Percentiles rank a stretch among this genome's conserved stretches.
phyloP scores from a whole-genome alignment of 1,284 basidiomycete genomes.

The Boletellus deceptivus region DNA sequence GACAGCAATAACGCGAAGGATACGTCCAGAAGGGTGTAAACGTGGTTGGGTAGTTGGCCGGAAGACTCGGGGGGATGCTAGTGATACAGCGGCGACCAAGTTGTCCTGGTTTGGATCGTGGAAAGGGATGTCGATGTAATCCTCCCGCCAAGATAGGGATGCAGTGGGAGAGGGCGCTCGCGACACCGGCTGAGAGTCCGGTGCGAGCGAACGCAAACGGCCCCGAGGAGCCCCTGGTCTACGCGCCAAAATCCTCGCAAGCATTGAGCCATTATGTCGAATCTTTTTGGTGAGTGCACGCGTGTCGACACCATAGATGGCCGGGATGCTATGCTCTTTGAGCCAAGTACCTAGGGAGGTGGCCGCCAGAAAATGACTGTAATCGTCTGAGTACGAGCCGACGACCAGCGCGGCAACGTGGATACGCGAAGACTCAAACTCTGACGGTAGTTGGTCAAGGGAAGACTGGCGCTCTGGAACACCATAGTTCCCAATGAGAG shows the following conservation, averaged over 20 bases:
- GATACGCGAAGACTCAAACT: slow-evolving; percentile 95
- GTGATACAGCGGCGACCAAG: slow-evolving; percentile 90
- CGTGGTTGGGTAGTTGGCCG: slow-evolving; percentile 56
- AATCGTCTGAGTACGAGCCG: slow-evolving; percentile 93
- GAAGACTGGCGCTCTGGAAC: slow-evolving; percentile 76
- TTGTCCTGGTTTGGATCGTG: slow-evolving; percentile 89
- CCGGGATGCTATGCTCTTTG: slow-evolving; percentile 93
- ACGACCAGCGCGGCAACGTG: slow-evolving; percentile 92
- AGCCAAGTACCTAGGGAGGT: slow-evolving; percentile 92
- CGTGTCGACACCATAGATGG: slow-evolving; percentile 96
- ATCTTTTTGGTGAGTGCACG: slow-evolving; percentile 96
- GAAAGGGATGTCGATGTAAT: slow-evolving; percentile 82
- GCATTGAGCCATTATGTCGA: slow-evolving; percentile 91
- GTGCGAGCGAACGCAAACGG: slow-evolving; percentile 32
- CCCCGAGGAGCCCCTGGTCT: slow-evolving; percentile 43
- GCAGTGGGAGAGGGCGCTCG: slow-evolving; percentile 54
- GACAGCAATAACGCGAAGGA: slow-evolving; percentile 84
- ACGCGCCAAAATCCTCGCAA: slow-evolving; percentile 77
- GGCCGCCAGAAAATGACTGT: slow-evolving; percentile 91
- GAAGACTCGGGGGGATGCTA: slow-evolving; percentile 68
- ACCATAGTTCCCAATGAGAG: slow-evolving; percentile 97
- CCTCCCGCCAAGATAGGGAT: slow-evolving; percentile 68
- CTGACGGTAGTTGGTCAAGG: slow-evolving; percentile 63
- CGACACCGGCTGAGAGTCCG: slow-evolving; percentile 45
- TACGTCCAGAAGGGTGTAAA: slow-evolving; percentile 78